Evolutionary conservation across 2,329 filamentous ascomycete species (phyloP), one percentile per base, ranked within the genome.

Genomic region (Monosporascus sp.): DNA sequence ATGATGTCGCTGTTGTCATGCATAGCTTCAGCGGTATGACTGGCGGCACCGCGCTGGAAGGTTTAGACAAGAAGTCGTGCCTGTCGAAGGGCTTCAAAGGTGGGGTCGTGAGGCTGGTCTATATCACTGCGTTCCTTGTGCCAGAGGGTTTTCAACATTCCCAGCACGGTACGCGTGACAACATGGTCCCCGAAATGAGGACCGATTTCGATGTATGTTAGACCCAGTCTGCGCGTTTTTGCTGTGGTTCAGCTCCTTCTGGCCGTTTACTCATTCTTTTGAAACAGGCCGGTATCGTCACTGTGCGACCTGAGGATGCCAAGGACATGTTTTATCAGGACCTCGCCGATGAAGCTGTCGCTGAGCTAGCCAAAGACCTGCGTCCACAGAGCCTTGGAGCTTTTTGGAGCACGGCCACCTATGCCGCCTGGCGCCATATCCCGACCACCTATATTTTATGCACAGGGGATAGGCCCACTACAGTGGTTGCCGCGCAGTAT

Each of bases 281-380:
- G 11, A 49, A 17, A 18, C 54, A 64, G 60, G 51, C 60, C 14
- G 58, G 57, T 8, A 50, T 49, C 18, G 34, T 63, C 11, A 62
- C 54, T 15, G 54, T 64, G 1, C 42, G 41, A 3, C 55, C 60
- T 0, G 52, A 62, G 27, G 55, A 65, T 47, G 57, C 55, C 5
- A 63, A 61, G 45, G 53, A 47, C 7, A 60, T 63, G 54, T 62
- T 64, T 38, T 63, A 64, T 53, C 60, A 65, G 45, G 61, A 63
- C 51, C 11, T 64, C 2, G 52, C 58, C 15, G 58, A 64, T 27
- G 48, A 48, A 20, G 56, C 47, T 7, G 45, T 57, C n/a, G 52
- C 54, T 17, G 51, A 59, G 37, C 52, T 60, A 3, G 54, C 42
- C 2, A 57, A 60, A 25, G 54, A 62, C 41, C 44, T 63, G 5